Conservation (phyloP, 208 protist genomes). For the Phytomonas francai region DNA sequence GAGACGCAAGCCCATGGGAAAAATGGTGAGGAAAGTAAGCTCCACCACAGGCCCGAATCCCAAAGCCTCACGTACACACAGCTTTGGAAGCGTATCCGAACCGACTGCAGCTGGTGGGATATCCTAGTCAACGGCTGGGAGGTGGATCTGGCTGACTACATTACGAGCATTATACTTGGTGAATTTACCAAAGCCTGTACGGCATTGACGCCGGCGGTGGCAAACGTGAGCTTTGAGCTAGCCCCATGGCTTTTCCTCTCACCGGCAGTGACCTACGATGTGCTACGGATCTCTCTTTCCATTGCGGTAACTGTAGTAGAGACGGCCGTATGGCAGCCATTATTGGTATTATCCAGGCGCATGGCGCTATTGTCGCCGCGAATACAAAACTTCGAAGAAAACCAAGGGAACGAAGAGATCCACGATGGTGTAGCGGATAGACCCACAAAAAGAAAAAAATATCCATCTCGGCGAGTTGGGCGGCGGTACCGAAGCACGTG, state of each 20-base stretch:
- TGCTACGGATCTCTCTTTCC: neutral
- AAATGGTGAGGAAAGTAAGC: neutral
- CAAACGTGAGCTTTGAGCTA: neutral
- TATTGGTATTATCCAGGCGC: neutral
- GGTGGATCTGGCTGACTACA: neutral
- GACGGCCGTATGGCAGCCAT: neutral
- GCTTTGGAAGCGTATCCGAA: neutral
- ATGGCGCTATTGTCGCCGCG: neutral
- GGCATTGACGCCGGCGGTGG: neutral
- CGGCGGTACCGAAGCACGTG: conserved; percentile 1
- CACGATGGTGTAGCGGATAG: neutral
- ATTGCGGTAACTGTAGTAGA: neutral
- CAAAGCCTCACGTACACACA: neutral
- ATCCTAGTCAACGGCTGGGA: neutral
- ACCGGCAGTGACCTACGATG: neutral
- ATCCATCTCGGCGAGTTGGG: neutral
- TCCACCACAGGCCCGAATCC: neutral
- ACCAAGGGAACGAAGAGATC: neutral
- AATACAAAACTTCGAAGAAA: neutral
- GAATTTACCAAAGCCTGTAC: neutral
- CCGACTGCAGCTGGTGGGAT: neutral
- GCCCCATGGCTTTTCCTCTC: neutral
- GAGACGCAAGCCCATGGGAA: neutral
- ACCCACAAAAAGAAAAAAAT: neutral
- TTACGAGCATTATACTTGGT: neutral